Conservation (phyloP, 805 yeast genomes). For the Candida stauntonica region DNA sequence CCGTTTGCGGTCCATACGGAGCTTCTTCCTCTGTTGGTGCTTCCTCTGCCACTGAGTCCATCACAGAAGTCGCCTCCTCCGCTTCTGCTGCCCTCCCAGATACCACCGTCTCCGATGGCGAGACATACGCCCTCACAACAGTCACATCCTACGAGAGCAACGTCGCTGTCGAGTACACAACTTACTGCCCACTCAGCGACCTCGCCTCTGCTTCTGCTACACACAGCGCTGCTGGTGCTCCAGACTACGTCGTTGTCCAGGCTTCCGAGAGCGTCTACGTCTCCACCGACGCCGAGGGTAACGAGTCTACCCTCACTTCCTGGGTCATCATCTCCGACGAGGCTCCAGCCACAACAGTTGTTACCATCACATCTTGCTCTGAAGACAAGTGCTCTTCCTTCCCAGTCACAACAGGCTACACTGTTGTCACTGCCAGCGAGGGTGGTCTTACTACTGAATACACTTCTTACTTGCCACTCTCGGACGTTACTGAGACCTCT, state of each 20-base stretch:
- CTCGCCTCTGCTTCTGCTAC: conserved; percentile 1
- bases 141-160: conserved; percentile 16
- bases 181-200: conserved; percentile 18
- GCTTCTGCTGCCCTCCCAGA: conserved; percentile 5
- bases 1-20: conserved; percentile 10
- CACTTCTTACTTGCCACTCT: conserved; percentile 29
- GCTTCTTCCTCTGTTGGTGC: not conserved
- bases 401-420: conserved; percentile 15
- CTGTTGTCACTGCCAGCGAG: conserved; percentile 10
- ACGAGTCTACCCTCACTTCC: conserved; percentile 2
- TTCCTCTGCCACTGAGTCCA: conserved; percentile 2
- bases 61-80: conserved; percentile 1
- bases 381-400: conserved; percentile 11
- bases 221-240: conserved; percentile 3
- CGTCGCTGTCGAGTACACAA: conserved; percentile 14
- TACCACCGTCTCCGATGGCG: conserved; percentile 8
- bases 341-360: conserved; percentile 19
- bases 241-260: conserved; percentile 6
- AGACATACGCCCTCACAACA: conserved; percentile 16
- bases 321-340: conserved; percentile 6
- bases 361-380: conserved; percentile 12
- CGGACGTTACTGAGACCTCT: conserved; percentile 2
- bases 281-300: conserved; percentile 10
- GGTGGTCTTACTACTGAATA: conserved; percentile 21
- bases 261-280: conserved; percentile 2